Evolutionary conservation across 192 early-diverging fungal genomes (phyloP), one percentile per base, ranked within the genome.

Genomic region (Paraglomus occultum): DNA sequence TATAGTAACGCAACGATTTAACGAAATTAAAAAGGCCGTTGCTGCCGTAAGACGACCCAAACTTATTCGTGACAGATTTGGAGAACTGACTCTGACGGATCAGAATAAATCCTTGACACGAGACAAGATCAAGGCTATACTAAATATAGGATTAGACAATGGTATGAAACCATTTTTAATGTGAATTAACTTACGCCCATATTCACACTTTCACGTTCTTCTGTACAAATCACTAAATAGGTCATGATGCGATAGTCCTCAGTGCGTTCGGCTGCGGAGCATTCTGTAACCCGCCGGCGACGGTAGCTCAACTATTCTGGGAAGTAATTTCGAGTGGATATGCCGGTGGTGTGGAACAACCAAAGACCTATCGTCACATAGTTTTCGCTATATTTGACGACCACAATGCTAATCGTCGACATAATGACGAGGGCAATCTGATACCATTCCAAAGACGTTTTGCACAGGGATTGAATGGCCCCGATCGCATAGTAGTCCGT

Each of bases 231-330:
- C 12, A 20, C 15, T 47, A 44, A 46, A 42, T 58, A 80, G 79
- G 76, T 20, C 79, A 80, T 23, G 76, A 80, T 31, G 71, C 76
- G 0, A 80, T 80, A 48, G 79, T 80, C 3, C 46, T 80, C 8
- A 74, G 73, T 8, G 79, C 79, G 17, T 80, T 80, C 44, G 79
- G 79, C 18, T 80, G 79, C 20, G 79, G 79, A 11, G 73, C 76
- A 11, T 48, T 77, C 17, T 61, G 65, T 39, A 80, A 80, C 40
- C 79, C 79, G 46, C 71, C 79, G 12, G 65, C 70, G 20, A 75
- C 76, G 3, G 40, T 75, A 4, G 76, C 79, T 6, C 63, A 15
- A 59, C 70, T 80, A 52, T 80, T 80, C 65, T 75, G 78, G 55
- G 73, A 80, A 42, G 67, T 80, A 38, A 80, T 80, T 68, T 39